A percentile compares a stretch with the other conserved stretches of the same genome.
phyloP scores from a whole-genome alignment of 1,284 basidiomycete species.

The Microstroma glucosiphilum region DNA sequence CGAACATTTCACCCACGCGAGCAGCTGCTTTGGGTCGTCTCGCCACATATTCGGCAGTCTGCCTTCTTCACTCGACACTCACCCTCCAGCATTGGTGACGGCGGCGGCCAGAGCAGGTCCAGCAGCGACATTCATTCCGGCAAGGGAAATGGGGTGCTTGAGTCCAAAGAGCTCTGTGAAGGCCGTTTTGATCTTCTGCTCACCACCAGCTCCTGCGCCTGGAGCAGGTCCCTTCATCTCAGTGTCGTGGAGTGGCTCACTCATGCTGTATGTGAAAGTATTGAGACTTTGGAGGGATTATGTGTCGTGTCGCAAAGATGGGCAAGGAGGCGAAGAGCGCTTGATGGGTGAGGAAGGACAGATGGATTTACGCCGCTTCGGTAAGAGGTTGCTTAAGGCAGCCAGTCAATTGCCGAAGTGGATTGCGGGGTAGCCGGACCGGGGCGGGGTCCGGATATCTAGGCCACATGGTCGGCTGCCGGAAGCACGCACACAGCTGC shows the following conservation, averaged over 20 bases:
- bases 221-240: conserved; percentile 1
- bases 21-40: background rate
- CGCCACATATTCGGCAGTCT: background rate
- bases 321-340: too few relatives aligned
- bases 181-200: conserved; percentile 14
- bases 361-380: too few relatives aligned
- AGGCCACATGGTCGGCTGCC: too few relatives aligned
- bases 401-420: too few relatives aligned
- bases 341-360: too few relatives aligned
- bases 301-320: background rate
- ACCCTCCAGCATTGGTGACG: conserved; percentile 35
- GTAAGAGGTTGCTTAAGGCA: too few relatives aligned
- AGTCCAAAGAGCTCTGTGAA: conserved; percentile 23
- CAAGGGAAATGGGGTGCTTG: conserved; percentile 10
- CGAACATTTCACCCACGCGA: too few relatives aligned
- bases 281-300: background rate
- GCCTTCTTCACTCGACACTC: background rate
- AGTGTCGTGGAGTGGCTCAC: conserved; percentile 6
- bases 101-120: conserved; percentile 32
- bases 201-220: background rate
- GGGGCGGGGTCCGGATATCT: too few relatives aligned
- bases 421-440: too few relatives aligned
- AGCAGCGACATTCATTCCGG: conserved; percentile 5
- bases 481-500: too few relatives aligned
- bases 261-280: background rate